phyloP scores from a whole-genome alignment of 2,329 filamentous ascomycete species.

The Fusarium praegraminearum region DNA sequence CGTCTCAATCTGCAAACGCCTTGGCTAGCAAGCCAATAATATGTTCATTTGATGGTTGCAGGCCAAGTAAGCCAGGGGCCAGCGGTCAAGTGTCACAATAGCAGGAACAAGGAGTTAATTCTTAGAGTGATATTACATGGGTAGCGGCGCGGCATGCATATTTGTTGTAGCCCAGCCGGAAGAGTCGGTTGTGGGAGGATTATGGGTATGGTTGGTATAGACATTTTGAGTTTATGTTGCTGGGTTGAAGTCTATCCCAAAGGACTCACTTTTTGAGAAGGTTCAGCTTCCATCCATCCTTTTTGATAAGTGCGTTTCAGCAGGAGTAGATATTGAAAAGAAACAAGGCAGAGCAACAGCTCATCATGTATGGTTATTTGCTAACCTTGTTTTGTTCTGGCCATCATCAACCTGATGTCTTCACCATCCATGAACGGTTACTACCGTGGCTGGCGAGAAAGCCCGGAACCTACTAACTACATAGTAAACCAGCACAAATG shows the following conservation, averaged over 20 bases:
- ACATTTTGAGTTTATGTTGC: constrained; percentile 35
- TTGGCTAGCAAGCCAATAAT: constrained; percentile 9
- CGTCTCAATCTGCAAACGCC: not conserved
- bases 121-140: not conserved
- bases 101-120: constrained; percentile 3
- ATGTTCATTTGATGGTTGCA: constrained; percentile 9
- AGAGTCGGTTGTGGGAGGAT: constrained; percentile 21
- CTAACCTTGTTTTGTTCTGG: not conserved
- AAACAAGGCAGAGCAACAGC: constrained; percentile 7
- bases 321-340: constrained; percentile 4
- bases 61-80: not conserved
- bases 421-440: not conserved
- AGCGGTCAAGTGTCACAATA: constrained; percentile 8
- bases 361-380: not conserved
- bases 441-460: not conserved
- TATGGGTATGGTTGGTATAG: constrained; percentile 6
- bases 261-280: constrained; percentile 5
- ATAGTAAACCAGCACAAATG: not conserved
- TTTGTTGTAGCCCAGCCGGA: constrained; percentile 17
- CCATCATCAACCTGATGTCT: not conserved
- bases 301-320: constrained; percentile 11
- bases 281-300: constrained; percentile 9
- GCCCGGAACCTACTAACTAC: not conserved
- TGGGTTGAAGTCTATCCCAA: not conserved
- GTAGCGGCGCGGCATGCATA: constrained; percentile 6